Conservation (phyloP, 1,139 yeast genomes). For the Kodamaea plutei region DNA sequence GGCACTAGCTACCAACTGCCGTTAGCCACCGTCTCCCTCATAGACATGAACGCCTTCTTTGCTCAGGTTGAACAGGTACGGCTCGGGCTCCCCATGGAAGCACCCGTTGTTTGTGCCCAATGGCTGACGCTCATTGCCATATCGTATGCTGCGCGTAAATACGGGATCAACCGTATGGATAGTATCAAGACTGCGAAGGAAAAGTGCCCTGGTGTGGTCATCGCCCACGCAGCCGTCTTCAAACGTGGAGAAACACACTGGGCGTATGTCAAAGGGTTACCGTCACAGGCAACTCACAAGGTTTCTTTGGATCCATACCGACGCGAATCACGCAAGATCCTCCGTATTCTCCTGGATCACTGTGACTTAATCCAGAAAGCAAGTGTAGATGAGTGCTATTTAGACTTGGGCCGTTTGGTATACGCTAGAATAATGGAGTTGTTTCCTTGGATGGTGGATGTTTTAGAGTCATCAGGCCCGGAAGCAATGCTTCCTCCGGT, state of each 20-base stretch:
- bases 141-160: slow-evolving; percentile 80
- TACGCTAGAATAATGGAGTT: slow-evolving; percentile 18
- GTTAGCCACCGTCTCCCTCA: slow-evolving; percentile 75
- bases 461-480: slow-evolving; percentile 12
- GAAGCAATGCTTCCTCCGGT: slow-evolving; percentile 44
- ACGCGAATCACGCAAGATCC: slow-evolving; percentile 76
- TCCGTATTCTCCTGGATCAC: slow-evolving; percentile 50
- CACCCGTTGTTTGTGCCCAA: slow-evolving; percentile 92
- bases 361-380: slow-evolving; percentile 85
- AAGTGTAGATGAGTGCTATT: slow-evolving; percentile 88
- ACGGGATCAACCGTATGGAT: slow-evolving; percentile 79
- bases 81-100: slow-evolving; percentile 56
- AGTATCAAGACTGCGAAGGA: slow-evolving; percentile 58
- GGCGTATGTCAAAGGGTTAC: slow-evolving; percentile 53
- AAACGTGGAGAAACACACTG: slow-evolving; percentile 81
- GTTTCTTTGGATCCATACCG: slow-evolving; percentile 91
- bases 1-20: slow-evolving; percentile 55
- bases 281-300: slow-evolving; percentile 55
- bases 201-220: slow-evolving; percentile 70
- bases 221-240: slow-evolving; percentile 94
- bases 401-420: slow-evolving; percentile 64
- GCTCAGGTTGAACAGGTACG: slow-evolving; percentile 91
- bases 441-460: slow-evolving; percentile 24
- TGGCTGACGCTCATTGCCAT: slow-evolving; percentile 91
- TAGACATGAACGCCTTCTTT: slow-evolving; percentile 91